Conservation (phyloP, 2,329 filamentous ascomycete species). For the Botryotinia calthae region DNA sequence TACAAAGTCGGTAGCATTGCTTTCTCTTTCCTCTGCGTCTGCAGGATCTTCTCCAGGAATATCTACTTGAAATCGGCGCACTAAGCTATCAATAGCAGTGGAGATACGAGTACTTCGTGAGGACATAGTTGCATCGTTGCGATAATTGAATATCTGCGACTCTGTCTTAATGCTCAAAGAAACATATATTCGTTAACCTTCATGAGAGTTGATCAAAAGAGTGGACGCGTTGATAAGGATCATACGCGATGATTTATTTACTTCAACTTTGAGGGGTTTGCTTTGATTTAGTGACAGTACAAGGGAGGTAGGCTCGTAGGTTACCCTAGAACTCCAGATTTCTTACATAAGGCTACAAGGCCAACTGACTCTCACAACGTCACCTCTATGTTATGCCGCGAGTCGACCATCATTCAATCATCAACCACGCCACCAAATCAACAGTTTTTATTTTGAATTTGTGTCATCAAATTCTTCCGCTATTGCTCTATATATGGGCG, state of each 20-base stretch:
- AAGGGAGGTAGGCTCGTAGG: constrained; percentile 1
- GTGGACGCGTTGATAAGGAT: constrained; percentile 17
- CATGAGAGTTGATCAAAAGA: constrained; percentile 16
- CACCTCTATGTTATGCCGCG: constrained; percentile 21
- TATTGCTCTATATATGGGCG: constrained; percentile 33
- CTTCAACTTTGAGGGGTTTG: constrained; percentile 9
- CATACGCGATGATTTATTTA: constrained; percentile 20
- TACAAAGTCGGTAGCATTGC: constrained; percentile 55
- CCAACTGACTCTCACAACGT: constrained; percentile 22
- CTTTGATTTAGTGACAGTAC: background rate
- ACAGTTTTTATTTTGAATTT: constrained; percentile 30
- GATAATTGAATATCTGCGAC: constrained; percentile 17
- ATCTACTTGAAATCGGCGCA: constrained; percentile 69
- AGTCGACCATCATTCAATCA: constrained; percentile 27
- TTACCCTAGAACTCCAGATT: constrained; percentile 19
- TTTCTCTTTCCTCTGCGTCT: constrained; percentile 65
- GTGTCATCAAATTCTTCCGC: constrained; percentile 30
- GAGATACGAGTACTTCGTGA: constrained; percentile 61
- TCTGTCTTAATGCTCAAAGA: background rate
- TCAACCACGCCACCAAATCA: constrained; percentile 25
- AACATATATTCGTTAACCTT: background rate
- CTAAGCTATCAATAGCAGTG: constrained; percentile 74
- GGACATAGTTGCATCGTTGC: constrained; percentile 39
- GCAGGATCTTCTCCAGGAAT: constrained; percentile 65
- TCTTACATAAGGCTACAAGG: constrained; percentile 20